Evolutionary conservation across 257 asterid species (phyloP), one percentile per base, ranked within the genome.

Genomic region (Jacaranda mimosifolia): DNA sequence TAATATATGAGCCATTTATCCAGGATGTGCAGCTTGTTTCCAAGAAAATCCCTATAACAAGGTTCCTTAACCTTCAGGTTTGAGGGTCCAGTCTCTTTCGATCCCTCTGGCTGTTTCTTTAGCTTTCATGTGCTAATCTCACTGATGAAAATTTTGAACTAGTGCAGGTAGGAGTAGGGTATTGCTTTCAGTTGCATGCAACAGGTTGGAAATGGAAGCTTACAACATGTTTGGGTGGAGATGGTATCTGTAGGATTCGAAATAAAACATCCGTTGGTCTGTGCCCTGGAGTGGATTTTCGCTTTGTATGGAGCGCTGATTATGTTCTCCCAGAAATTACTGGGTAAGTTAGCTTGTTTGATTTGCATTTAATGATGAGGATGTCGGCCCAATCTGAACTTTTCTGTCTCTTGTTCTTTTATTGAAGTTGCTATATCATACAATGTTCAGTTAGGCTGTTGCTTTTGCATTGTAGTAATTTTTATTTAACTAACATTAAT

Each of bases 161-260:
- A 63, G 45, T 78, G 78, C 89, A 95, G 99, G 95, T 95, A 68
- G 99, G 99, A 77, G 82, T 95, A 62, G 98, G 98, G 78, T 98
- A 95, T 86, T 91, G 94, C 89, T 95, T 95, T 87, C 88, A 85
- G 86, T 75, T 87, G 83, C 94, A 85, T 42, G 91, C 98, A 70
- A 95, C 97, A n/a, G 98, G 97, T 73, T 95, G 99, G 99, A 93
- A 95, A 86, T 95, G 98, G 98, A 95, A 91, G 89, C 93, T 95
- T 56, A 78, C 88, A 4, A 76, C 99, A 38, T 88, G 97, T 81
- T 85, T 91, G 35, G 99, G 97, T 49, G 98, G 96, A 36, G 97
- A 93, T 83, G 94, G 96, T 63, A 49, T 90, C 6, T 93, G 98
- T 66, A 83, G 94, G 71, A 90, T 95, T 72, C 89, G 87, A 57